Evolutionary conservation across 2,329 filamentous ascomycete genomes (phyloP), one percentile per base, ranked within the genome.

Genomic region (Plenodomus tracheiphilus): DNA sequence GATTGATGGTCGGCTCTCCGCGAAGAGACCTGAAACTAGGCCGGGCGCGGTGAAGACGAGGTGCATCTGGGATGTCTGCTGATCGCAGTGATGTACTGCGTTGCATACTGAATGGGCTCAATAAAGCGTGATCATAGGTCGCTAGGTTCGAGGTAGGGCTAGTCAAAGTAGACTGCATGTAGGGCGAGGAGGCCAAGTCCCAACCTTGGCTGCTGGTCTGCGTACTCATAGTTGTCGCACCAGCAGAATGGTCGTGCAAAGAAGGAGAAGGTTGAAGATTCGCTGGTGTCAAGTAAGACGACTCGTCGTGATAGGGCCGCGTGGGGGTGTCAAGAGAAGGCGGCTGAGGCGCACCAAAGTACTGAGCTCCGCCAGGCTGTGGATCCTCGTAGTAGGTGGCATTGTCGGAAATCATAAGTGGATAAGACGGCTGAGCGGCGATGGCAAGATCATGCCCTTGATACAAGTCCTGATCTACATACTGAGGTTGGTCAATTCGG

Each of bases 131-230:
- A 5, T 46, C 42, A 1, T n/a, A 10, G 11, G 18, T 1, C 1
- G 28, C 39, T 8, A 36, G 36, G 1, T 39, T 18, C 1, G 21
- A 46, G 6, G 39, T 34, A 13, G 46, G 30, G 17, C 21, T 16
- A 10, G 45, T 42, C 2, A 41, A 20, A 13, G 34, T 25, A 2
- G 41, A 19, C 5, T 9, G 16, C 6, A 16, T 4, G n/a, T 49
- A 52, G 13, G 20, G 30, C 2, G 49, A 52, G n/a, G 49, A 35
- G 6, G 32, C 11, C 10, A 38, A 15, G 15, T 45, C 34, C 9
- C 41, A 36, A 2, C 17, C 28, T 11, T 44, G 35, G 8, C 18
- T 43, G 39, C 49, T 53, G 20, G 41, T 32, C 16, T 46, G 41
- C 3, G 46, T 48, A n/a, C 45, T 52, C 22, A 42, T 46, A 11